Conservation (phyloP, 768 basidiomycete species). For the Boletus sp. region DNA sequence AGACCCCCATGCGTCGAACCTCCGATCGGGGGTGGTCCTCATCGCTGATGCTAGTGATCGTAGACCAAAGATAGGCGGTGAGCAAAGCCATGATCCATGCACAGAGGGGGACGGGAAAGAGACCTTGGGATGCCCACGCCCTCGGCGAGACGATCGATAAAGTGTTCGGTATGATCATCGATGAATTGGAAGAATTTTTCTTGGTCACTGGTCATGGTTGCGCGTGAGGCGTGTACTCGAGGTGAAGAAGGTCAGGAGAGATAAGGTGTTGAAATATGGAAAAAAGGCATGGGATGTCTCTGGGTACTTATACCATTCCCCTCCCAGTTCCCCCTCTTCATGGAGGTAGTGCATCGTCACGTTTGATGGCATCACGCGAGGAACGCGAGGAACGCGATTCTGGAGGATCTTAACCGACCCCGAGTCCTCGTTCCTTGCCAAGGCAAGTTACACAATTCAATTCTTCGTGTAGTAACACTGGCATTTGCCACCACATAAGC, state of each 20-base stretch:
- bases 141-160: not conserved
- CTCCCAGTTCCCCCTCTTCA: not conserved
- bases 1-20: not conserved
- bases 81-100: not conserved
- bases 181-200: not conserved
- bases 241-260: not conserved
- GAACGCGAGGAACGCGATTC: not conserved
- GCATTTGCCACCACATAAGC: not conserved
- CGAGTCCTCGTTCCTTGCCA: not conserved
- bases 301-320: not conserved
- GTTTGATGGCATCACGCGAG: not conserved
- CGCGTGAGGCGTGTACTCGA: not conserved
- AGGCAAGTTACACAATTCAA: not conserved
- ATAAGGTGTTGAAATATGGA: too few species aligned
- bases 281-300: not conserved
- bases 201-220: not conserved
- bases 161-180: not conserved
- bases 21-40: not conserved
- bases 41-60: not conserved
- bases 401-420: not conserved
- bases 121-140: not conserved
- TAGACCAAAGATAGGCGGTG: not conserved
- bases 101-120: not conserved
- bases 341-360: not conserved
- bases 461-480: too few species aligned